Evolutionary conservation across 345 rosid species (phyloP).

Genomic region (Rhizophora apiculata): DNA sequence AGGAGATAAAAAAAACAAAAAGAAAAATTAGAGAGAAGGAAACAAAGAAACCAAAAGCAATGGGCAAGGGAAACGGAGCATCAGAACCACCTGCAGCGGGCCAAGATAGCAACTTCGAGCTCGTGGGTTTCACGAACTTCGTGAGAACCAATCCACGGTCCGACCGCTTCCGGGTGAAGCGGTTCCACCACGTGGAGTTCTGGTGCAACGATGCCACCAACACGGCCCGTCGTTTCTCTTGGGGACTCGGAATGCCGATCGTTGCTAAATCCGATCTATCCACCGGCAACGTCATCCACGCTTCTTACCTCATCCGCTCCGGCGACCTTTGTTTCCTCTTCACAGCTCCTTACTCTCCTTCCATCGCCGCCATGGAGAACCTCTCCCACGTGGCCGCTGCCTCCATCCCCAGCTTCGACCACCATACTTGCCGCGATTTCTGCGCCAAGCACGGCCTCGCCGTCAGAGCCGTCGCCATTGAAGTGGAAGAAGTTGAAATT

Average conservation of each 20-base stretch:
- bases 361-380: slow-evolving; percentile 40
- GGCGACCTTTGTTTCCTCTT: slow-evolving; percentile 77
- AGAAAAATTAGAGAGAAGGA: no score
- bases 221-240: slow-evolving; percentile 72
- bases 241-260: slow-evolving; percentile 90
- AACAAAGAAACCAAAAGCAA: neutral
- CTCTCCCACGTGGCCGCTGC: slow-evolving; percentile 30
- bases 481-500: slow-evolving; percentile 70
- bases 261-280: slow-evolving; percentile 87
- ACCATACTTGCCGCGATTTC: slow-evolving; percentile 40
- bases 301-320: slow-evolving; percentile 79
- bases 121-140: slow-evolving; percentile 70
- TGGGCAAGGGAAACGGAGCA: slow-evolving; percentile 26
- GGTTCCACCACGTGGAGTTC: slow-evolving; percentile 89
- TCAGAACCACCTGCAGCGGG: no score
- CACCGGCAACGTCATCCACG: slow-evolving; percentile 78
- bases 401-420: slow-evolving; percentile 59
- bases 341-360: slow-evolving; percentile 88
- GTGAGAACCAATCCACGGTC: slow-evolving; percentile 63
- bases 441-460: slow-evolving; percentile 66
- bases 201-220: slow-evolving; percentile 92
- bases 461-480: slow-evolving; percentile 64
- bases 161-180: slow-evolving; percentile 60
- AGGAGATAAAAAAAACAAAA: no score
- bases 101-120: slow-evolving; percentile 31